phyloP scores from a whole-genome alignment of 2,329 filamentous ascomycete genomes.

The Coniella vitis region DNA sequence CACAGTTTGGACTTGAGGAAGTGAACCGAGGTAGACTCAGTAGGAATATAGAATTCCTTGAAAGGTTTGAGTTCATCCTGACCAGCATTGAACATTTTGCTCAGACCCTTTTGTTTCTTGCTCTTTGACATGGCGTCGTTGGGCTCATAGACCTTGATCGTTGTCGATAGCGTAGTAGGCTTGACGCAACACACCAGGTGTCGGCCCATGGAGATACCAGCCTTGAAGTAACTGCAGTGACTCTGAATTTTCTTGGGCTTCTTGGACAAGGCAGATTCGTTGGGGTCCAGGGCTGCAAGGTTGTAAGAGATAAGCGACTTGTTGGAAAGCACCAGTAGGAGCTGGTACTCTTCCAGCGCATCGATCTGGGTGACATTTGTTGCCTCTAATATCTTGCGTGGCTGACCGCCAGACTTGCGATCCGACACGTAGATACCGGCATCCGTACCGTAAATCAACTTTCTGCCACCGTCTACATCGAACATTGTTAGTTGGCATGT shows the following conservation, averaged over 20 bases:
- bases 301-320: constrained; percentile 90
- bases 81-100: constrained; percentile 88
- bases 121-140: constrained; percentile 90
- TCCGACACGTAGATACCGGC: constrained; percentile 89
- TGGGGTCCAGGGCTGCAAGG: constrained; percentile 76
- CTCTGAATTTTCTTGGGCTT: constrained; percentile 93
- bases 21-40: constrained; percentile 96
- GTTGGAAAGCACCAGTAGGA: constrained; percentile 85
- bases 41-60: constrained; percentile 98
- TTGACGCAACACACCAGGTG: constrained; percentile 97
- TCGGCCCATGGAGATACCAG: constrained; percentile 86
- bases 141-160: constrained; percentile 98
- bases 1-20: constrained; percentile 96
- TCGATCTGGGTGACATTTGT: constrained; percentile 91
- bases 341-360: constrained; percentile 88
- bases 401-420: constrained; percentile 77
- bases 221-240: constrained; percentile 98
- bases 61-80: constrained; percentile 95
- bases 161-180: constrained; percentile 85
- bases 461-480: constrained; percentile 78
- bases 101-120: constrained; percentile 91
- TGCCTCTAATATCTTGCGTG: constrained; percentile 72
- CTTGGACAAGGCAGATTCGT: constrained; percentile 73
- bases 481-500: constrained; percentile 15
- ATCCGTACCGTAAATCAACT: constrained; percentile 91